These are phyloP conservation scores for Gynostemma pentaphyllum DNA, from an alignment of 306 rosid genomes.

Conservation along the genomic window DNA sequence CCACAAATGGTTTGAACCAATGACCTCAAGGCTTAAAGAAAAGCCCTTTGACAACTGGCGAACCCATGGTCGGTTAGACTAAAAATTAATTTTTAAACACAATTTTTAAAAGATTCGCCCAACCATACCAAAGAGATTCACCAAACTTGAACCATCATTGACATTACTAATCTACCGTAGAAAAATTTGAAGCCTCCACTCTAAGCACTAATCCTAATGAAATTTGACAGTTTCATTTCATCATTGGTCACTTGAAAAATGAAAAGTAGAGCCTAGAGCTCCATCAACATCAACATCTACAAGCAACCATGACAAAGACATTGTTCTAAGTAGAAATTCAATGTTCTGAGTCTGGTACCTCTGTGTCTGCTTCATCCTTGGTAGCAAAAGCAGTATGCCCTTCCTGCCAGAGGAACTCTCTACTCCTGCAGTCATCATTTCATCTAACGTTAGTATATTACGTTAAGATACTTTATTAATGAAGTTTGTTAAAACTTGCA, in stretches of 20 bases:
- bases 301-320: background rate
- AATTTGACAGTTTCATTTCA: background rate
- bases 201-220: background rate
- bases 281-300: background rate
- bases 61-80: too few relatives aligned
- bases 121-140: too few relatives aligned
- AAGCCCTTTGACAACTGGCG: too few relatives aligned
- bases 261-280: background rate
- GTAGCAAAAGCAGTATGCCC: constrained; percentile 99
- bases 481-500: background rate
- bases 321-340: background rate
- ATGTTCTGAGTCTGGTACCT: constrained; percentile 31
- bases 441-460: background rate
- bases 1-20: too few relatives aligned
- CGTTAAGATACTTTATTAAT: background rate
- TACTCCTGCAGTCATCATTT: constrained; percentile 50
- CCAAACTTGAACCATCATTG: background rate
- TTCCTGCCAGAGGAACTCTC: constrained; percentile 99
- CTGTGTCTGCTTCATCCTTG: constrained; percentile 77
- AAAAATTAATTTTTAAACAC: too few relatives aligned
- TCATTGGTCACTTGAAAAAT: background rate
- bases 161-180: background rate
- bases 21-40: too few relatives aligned
- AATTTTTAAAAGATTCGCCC: too few relatives aligned
- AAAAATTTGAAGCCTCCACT: background rate